Conservation (phyloP, 345 rosid species). For the Sonneratia alba region DNA sequence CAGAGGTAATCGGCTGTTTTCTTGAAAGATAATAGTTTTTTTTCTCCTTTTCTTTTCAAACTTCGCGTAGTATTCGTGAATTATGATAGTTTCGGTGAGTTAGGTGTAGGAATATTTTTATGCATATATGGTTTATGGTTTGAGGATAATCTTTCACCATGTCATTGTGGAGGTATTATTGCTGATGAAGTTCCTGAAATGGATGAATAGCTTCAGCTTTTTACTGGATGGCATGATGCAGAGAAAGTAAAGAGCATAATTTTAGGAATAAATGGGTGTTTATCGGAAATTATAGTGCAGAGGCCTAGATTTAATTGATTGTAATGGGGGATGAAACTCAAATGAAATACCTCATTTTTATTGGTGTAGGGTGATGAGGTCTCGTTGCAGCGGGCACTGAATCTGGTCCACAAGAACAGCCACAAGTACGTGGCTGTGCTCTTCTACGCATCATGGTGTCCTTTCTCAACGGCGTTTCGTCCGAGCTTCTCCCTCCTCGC, state of each 20-base stretch:
- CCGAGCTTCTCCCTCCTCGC: conserved; percentile 63
- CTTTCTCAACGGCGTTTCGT: conserved; percentile 67
- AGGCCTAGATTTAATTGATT: neutral
- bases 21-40: neutral
- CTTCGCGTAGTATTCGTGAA: neutral
- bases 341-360: conserved; percentile 7
- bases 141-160: neutral
- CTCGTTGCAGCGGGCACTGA: conserved; percentile 58
- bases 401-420: conserved; percentile 48
- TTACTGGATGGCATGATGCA: neutral
- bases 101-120: neutral
- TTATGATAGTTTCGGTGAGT: neutral
- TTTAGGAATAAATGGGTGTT: neutral
- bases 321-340: neutral
- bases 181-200: neutral
- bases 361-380: conserved; percentile 71
- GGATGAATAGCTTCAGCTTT: neutral
- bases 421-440: conserved; percentile 67
- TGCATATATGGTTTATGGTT: neutral
- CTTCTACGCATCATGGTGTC: conserved; percentile 96
- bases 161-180: neutral
- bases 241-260: neutral
- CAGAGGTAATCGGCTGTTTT: conserved; percentile 35
- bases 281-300: neutral
- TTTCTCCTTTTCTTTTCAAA: neutral